These are phyloP conservation scores for Delitschia confertaspora DNA, from an alignment of 495 filamentous ascomycete species.

Conservation along the genomic window DNA sequence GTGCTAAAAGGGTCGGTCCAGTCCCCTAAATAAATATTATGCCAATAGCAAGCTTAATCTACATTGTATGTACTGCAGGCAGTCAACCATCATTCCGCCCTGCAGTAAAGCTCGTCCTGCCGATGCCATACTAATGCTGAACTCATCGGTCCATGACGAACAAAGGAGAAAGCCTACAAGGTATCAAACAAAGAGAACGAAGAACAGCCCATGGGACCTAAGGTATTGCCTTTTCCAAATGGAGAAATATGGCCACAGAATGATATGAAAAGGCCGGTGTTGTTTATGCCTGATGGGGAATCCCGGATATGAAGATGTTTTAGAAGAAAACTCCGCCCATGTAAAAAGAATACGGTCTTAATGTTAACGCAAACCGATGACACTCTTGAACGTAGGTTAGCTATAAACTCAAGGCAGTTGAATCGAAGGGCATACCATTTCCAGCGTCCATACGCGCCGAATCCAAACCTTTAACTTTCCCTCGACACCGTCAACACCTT, in stretches of 20 bases:
- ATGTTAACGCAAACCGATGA: conserved; percentile 31
- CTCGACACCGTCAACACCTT: conserved; percentile 80
- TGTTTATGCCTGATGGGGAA: neutral
- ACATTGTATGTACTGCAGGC: neutral
- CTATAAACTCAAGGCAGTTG: neutral
- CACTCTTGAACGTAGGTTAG: conserved; percentile 24
- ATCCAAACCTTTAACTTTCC: conserved; percentile 97
- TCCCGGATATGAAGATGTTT: neutral
- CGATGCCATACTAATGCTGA: neutral
- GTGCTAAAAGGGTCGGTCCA: neutral
- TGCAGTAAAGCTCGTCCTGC: neutral
- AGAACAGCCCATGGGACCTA: neutral
- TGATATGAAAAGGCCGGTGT: neutral
- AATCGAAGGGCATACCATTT: conserved; percentile 58
- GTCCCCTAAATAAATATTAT: neutral
- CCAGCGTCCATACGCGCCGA: conserved; percentile 91
- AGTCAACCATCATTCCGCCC: neutral
- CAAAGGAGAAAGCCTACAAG: neutral
- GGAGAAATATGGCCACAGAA: too few relatives aligned
- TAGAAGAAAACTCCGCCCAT: neutral
- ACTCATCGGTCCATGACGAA: neutral
- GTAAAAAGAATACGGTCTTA: neutral
- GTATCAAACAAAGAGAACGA: neutral
- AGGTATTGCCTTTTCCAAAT: neutral
- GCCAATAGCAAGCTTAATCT: neutral